Evolutionary conservation across 768 basidiomycete genomes (phyloP).

Genomic region (Mycena amicta): DNA sequence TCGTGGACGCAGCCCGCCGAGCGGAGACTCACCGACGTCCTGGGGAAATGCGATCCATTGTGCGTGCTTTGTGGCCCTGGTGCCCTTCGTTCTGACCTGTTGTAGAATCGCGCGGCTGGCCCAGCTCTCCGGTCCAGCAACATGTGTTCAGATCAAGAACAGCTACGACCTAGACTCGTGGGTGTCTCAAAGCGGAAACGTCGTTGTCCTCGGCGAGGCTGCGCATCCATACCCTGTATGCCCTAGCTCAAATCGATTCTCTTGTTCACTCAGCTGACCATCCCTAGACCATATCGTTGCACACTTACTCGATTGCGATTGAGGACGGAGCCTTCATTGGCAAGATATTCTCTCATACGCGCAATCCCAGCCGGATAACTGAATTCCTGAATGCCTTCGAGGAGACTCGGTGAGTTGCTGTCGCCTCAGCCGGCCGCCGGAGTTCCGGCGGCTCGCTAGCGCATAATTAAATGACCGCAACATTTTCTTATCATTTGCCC

Average conservation of each 20-base stretch:
- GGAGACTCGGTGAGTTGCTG: constrained; percentile 2
- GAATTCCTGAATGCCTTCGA: constrained; percentile 16
- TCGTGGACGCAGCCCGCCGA: background rate
- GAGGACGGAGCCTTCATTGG: constrained; percentile 19
- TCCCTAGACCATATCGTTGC: constrained; percentile 6
- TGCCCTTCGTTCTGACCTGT: background rate
- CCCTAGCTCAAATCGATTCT: background rate
- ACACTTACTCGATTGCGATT: constrained; percentile 13
- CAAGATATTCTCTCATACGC: constrained; percentile 17
- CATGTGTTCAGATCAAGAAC: constrained; percentile 3
- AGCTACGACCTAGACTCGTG: background rate
- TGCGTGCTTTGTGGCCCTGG: background rate
- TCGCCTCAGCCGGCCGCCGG: background rate
- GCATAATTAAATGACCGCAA: too few relatives aligned
- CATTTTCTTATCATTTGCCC: too few relatives aligned
- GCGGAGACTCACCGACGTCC: background rate
- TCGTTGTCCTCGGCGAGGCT: background rate
- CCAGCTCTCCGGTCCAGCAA: background rate
- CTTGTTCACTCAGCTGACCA: background rate
- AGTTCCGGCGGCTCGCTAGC: too few relatives aligned
- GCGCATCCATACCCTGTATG: background rate
- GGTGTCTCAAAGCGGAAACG: background rate
- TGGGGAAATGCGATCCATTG: background rate
- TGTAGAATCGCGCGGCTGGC: background rate
- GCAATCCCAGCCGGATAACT: constrained; percentile 3